Base-by-base conservation (phyloP, 306 rosid genomes). In the Pterocarpus macrocarpus region DNA sequence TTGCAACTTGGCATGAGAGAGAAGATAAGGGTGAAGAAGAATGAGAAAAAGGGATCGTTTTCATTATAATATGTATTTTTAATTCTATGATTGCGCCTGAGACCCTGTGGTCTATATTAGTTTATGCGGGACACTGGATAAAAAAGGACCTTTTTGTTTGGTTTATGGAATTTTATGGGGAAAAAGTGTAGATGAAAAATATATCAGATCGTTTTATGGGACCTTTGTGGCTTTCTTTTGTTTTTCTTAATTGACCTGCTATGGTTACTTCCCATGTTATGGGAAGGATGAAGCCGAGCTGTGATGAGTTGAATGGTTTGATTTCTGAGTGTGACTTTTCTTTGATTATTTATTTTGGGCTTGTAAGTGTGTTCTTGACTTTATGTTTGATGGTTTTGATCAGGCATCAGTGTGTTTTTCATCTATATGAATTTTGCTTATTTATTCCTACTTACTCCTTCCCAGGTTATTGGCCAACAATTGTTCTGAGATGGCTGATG, bases 401-500 rank as follows among this genome's bases (percentile, higher is more conserved):
- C 34, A 28, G 13, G 41, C 66, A 12, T 64, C 2, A 34, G 17
- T 36, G n/a, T 22, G 61, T 56, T 34, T 63, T 43, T 50, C 5
- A 52, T 17, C 61, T 73, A 2, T 17, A 12, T 4, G 13, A 28
- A 66, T 14, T 41, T 62, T 70, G 16, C 80, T 86, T 35, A 69
- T 68, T 52, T 82, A 70, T 78, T 68, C 4, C 7, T 53, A 52
- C 41, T 52, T 64, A 11, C 49, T 72, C 58, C 9, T 81, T 52
- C 44, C 2, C 4, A 85, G 88, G 86, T 82, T 78, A 8, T 55
- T 38, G 39, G 53, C 58, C 15, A 71, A n/a, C 69, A 52, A 61
- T 52, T 73, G 75, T 74, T 64, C 32, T 2, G 50, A 85, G 58
- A 93, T 93, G 97, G 89, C 91, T 44, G 94, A 93, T 68, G 92